phyloP scores from a whole-genome alignment of 108 stramenopile species.

The Nitzschia putrida region DNA sequence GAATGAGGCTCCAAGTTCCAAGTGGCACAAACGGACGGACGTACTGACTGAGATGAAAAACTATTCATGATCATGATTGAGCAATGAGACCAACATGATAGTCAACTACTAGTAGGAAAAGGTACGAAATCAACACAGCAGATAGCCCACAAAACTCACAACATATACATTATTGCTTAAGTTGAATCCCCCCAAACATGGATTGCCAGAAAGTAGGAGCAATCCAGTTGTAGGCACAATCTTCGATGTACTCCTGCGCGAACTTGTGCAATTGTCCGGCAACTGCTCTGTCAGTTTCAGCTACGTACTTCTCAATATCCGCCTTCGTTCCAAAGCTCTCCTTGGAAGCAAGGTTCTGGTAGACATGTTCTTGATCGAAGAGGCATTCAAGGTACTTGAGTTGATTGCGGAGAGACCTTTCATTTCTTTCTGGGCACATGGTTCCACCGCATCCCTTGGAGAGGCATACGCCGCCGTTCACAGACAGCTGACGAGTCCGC shows the following conservation, averaged over 20 bases:
- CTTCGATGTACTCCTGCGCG: conserved; percentile 31
- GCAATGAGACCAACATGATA: too few species aligned
- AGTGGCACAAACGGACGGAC: too few species aligned
- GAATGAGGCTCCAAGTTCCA: too few species aligned
- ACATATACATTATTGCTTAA: conserved; percentile 22
- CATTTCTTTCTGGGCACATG: conserved; percentile 53
- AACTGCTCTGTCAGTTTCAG: conserved; percentile 50
- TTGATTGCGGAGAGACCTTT: conserved; percentile 68
- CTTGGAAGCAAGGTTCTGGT: conserved; percentile 46
- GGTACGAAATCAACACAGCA: too few species aligned
- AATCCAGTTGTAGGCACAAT: conserved; percentile 78
- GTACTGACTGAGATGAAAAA: too few species aligned
- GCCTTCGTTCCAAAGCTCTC: conserved; percentile 32
- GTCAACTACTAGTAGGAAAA: too few species aligned
- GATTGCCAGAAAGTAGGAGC: conserved; percentile 61
- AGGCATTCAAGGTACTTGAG: conserved; percentile 84
- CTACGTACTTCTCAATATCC: conserved; percentile 53
- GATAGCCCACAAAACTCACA: not conserved
- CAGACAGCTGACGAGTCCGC: conserved; percentile 78
- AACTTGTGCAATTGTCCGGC: conserved; percentile 34
- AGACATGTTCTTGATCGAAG: conserved; percentile 70
- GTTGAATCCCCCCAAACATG: conserved; percentile 45
- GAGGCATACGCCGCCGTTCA: conserved; percentile 71
- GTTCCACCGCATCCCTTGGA: conserved; percentile 72
- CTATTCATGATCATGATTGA: too few species aligned